Evolutionary conservation across 352 stramenopile species (phyloP), one percentile per base, ranked within the genome.

Genomic region (Phytopythium boreale): DNA sequence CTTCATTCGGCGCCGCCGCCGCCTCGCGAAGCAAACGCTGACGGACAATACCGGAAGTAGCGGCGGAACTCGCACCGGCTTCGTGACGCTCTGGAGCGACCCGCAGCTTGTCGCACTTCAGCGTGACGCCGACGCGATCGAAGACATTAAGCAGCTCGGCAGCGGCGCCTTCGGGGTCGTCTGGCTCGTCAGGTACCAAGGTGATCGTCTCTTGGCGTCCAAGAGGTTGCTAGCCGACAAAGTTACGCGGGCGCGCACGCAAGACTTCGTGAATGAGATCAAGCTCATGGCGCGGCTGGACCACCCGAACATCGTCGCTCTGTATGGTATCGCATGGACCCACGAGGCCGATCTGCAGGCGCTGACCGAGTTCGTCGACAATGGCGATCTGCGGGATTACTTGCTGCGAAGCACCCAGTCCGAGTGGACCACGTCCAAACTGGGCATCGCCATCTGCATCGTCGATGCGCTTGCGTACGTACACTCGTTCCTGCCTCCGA

Each of bases 351-450:
- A 88, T 59, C 22, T 88, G 58, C 75, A 74, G 59, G 73, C 77
- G 27, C 69, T 88, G 44, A 78, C 75, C 0, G 79, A 88, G 63
- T 88, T 77, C 27, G 82, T 88, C 74, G 70, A 71, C 24, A 74
- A 79, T 51, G 74, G 74, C 22, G 79, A 88, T 51, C 56, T 88
- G 15, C 76, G 78, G 27, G 68, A 57, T 9, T 85, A 73, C 70
- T 71, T 72, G 41, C 47, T 68, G 37, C 64, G 60, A 15, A 70
- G 64, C 53, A 60, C 57, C 9, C 71, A 70, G 39, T 55, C 67
- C 20, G 71, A 70, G 37, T 77, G 71, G 73, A 69, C 55, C 22
- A 68, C 66, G 47, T 61, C 72, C 36, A 73, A 74, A 36, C 17
- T 76, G 22, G 68, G 56, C 27, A 72, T 84, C 47, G 74, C 78